A percentile compares a stretch with the other conserved stretches of the same genome.
Conservation (phyloP, 345 rosid species). For the Capsella bursapastoris region DNA sequence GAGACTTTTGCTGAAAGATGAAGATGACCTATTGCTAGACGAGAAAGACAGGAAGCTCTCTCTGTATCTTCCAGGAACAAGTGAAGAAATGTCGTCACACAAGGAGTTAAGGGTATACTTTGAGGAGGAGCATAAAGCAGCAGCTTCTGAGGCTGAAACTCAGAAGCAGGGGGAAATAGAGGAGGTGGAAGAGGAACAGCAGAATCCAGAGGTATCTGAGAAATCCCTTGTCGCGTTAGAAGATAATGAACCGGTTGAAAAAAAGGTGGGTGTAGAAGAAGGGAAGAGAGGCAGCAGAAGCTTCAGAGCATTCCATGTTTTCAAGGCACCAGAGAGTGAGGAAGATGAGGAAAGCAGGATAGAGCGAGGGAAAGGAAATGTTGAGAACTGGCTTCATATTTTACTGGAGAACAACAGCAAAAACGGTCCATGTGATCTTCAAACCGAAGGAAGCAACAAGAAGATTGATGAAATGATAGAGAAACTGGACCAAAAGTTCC, state of each 20-base stretch:
- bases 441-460: conserved; percentile 41
- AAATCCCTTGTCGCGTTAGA: conserved; percentile 47
- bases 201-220: conserved; percentile 44
- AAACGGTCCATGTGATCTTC: conserved; percentile 50
- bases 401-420: conserved; percentile 56
- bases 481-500: conserved; percentile 62
- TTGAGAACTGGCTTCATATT: conserved; percentile 93
- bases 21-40: conserved; percentile 58
- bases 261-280: conserved; percentile 50
- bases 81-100: conserved; percentile 54
- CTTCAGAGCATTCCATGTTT: conserved; percentile 40
- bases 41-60: conserved; percentile 54
- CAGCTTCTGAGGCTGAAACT: conserved; percentile 48
- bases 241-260: conserved; percentile 52
- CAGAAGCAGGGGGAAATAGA: conserved; percentile 50
- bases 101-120: conserved; percentile 72
- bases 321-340: conserved; percentile 54
- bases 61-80: conserved; percentile 69
- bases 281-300: conserved; percentile 45
- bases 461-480: conserved; percentile 59
- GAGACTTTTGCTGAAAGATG: conserved; percentile 49
- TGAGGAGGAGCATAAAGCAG: conserved; percentile 70
- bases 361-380: conserved; percentile 85
- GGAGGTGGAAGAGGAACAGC: conserved; percentile 43
- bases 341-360: conserved; percentile 83